A percentile compares a stretch with the other conserved stretches of the same genome.
phyloP scores from a whole-genome alignment of 805 yeast genomes.

The Scheffersomyces coipomensis region DNA sequence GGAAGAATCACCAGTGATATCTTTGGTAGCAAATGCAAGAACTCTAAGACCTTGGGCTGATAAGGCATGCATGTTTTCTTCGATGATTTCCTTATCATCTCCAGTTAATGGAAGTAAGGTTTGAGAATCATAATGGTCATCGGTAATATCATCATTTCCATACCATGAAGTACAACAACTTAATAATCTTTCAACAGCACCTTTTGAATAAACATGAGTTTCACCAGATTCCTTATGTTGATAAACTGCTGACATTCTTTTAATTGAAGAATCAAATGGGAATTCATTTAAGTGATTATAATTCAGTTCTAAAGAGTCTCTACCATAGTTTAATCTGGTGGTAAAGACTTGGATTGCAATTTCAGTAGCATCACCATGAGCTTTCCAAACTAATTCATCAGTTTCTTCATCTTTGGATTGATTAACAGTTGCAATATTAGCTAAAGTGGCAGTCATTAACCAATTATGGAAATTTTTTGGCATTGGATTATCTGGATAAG shows the following conservation, averaged over 20 bases:
- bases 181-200: constrained; percentile 73
- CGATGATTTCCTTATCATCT: constrained; percentile 41
- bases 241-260: constrained; percentile 69
- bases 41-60: constrained; percentile 71
- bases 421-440: constrained; percentile 40
- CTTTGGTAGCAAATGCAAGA: constrained; percentile 61
- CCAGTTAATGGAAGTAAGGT: constrained; percentile 31
- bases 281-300: constrained; percentile 57
- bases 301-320: constrained; percentile 38
- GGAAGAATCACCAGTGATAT: constrained; percentile 14
- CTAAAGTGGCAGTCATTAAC: constrained; percentile 35
- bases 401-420: constrained; percentile 25
- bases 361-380: constrained; percentile 82
- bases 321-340: constrained; percentile 51
- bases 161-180: constrained; percentile 56
- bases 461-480: constrained; percentile 20
- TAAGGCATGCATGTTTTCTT: constrained; percentile 54
- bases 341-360: constrained; percentile 82
- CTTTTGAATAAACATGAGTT: constrained; percentile 52
- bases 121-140: constrained; percentile 15
- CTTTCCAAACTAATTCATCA: constrained; percentile 35
- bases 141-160: constrained; percentile 27
- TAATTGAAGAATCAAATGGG: constrained; percentile 74
- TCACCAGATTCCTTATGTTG: constrained; percentile 16
- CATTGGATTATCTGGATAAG: constrained; percentile 15